Evolutionary conservation across 192 early-diverging fungal species (phyloP).

Genomic region (Coemansia sp.): DNA sequence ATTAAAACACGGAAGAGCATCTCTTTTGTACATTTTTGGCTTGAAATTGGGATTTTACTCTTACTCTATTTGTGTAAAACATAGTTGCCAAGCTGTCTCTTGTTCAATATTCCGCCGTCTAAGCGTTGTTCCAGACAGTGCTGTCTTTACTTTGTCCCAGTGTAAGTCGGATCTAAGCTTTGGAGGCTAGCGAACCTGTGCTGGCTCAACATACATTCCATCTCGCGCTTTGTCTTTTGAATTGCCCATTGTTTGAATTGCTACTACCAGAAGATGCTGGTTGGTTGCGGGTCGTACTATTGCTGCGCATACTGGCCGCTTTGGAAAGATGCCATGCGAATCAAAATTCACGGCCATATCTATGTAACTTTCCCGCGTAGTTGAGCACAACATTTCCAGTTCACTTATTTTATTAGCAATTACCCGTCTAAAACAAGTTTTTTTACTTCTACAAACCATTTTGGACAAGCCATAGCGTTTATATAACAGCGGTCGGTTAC

Average conservation of each 20-base stretch:
- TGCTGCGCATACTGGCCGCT: neutral
- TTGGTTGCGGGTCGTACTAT: neutral
- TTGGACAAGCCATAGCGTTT: neutral
- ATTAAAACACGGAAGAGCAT: neutral
- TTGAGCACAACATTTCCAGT: no score
- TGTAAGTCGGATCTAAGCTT: neutral
- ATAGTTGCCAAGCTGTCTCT: neutral
- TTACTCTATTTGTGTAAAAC: neutral
- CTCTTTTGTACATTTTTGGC: neutral
- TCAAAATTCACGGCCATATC: neutral
- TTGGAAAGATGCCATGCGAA: neutral
- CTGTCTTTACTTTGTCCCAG: neutral
- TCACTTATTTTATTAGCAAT: neutral
- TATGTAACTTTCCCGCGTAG: no score
- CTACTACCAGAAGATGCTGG: neutral
- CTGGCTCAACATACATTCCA: neutral
- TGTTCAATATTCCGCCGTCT: neutral
- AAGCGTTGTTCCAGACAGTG: neutral
- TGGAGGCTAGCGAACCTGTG: neutral
- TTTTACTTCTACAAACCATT: neutral
- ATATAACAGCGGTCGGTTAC: neutral
- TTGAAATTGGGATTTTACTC: neutral
- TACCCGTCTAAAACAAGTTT: neutral
- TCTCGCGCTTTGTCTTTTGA: neutral
- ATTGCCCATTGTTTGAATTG: neutral